Base-by-base conservation (phyloP, 768 basidiomycete species). In the Fomitopsis pulvina region DNA sequence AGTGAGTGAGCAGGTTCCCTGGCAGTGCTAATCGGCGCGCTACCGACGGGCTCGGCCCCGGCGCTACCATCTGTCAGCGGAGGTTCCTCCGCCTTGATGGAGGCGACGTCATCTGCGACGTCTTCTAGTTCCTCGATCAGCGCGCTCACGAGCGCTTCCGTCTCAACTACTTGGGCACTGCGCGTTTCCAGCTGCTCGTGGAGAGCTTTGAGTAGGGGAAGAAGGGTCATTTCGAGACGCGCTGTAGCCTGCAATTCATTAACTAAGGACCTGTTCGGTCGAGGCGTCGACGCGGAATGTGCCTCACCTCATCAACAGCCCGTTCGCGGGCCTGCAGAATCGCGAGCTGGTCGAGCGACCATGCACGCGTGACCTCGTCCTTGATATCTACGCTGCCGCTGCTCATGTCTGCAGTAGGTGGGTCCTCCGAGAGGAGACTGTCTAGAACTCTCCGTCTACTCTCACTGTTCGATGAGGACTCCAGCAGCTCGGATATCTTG, bases 71-170 rank as follows among this genome's bases (percentile, higher is more conserved):
- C 25, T 2, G 14, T 2, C 28, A 14, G 24, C 14, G n/a, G n/a
- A n/a, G n/a, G n/a, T n/a, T 27, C 16, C 30, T 30, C 45, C 26
- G 11, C 34, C 14, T 37, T 37, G 34, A 51, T n/a, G 6, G 16
- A 21, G n/a, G 45, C 48, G 0, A 51, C 45, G 10, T 52, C 53
- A 38, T 57, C 56, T 28, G 48, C 47, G 29, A 51, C 34, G 16
- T 60, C 57, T 28, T 57, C 59, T 7, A 72, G 48, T 47, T 74
- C 71, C 45, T 69, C 66, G 1, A 58, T 58, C 20, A 74, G 56
- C 2, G 64, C 63, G 14, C 66, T 64, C 12, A 68, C 45, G 25
- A 68, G 52, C 0, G 63, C 69, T 29, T 69, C 67, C 2, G 65
- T 55, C 25, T 70, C 66, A 21, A 53, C 46, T 5, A 59, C 48